Conservation (phyloP, 2,329 filamentous ascomycete genomes). For the Sarocladium oryzae region DNA sequence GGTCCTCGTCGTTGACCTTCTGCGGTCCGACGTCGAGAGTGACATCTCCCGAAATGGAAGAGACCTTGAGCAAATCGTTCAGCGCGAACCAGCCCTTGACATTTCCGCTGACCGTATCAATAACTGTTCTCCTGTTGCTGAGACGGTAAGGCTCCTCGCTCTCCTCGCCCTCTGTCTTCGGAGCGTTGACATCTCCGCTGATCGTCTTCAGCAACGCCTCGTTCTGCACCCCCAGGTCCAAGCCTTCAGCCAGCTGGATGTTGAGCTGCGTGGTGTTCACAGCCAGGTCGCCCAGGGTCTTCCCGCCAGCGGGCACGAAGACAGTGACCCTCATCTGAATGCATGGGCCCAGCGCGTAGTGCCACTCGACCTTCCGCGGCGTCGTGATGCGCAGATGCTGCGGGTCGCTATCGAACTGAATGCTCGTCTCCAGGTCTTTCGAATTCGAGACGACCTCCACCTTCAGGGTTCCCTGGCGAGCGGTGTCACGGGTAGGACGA, state of each 20-base stretch:
- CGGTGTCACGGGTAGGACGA: constrained; percentile 25
- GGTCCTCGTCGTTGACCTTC: constrained; percentile 24
- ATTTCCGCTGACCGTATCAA: constrained; percentile 35
- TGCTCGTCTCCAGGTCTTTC: constrained; percentile 27
- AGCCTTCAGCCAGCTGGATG: constrained; percentile 32
- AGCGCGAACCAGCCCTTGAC: constrained; percentile 45
- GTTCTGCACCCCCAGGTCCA: constrained; percentile 27
- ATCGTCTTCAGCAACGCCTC: constrained; percentile 27
- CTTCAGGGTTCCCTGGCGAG: constrained; percentile 30
- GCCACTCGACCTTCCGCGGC: constrained; percentile 27
- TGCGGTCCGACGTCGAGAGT: constrained; percentile 34
- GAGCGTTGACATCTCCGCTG: constrained; percentile 31
- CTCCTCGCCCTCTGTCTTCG: constrained; percentile 17
- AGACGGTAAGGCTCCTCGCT: constrained; percentile 29
- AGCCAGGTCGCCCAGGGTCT: constrained; percentile 29
- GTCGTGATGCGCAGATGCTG: constrained; percentile 34
- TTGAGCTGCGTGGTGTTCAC: constrained; percentile 33
- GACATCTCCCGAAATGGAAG: constrained; percentile 38
- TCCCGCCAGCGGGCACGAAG: constrained; percentile 36
- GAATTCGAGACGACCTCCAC: constrained; percentile 41
- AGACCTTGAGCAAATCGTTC: constrained; percentile 40
- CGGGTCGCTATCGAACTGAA: constrained; percentile 24
- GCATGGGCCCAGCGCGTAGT: constrained; percentile 30
- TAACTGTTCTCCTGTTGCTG: constrained; percentile 33
- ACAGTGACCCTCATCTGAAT: constrained; percentile 41